A percentile compares a stretch with the other conserved stretches of the same genome.
phyloP scores from a whole-genome alignment of 441 rosid genomes.

The Francoa sonchifolia region DNA sequence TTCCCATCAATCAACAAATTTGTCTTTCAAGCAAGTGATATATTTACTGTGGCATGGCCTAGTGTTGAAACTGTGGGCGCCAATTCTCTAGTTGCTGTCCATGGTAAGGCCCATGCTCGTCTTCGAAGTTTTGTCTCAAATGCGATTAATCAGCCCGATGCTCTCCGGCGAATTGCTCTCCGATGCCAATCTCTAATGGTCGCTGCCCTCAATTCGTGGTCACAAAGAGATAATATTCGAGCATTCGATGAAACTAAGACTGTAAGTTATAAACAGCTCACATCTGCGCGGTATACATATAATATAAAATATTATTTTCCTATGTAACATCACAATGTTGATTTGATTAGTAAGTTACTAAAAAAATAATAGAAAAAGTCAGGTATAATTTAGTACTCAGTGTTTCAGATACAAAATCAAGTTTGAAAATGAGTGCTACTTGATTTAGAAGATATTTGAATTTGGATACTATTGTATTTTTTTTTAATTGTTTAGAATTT shows the following conservation, averaged over 20 bases:
- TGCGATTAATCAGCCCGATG: constrained; percentile 21
- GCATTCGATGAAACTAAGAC: constrained; percentile 15
- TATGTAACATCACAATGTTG: neutral
- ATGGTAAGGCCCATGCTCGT: constrained; percentile 23
- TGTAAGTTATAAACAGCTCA: neutral
- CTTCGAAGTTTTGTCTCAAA: constrained; percentile 16
- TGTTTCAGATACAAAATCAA: no score
- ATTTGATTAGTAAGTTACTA: neutral
- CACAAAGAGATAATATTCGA: constrained; percentile 15
- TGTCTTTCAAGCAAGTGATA: constrained; percentile 4
- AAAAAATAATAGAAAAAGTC: no score
- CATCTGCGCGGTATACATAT: neutral
- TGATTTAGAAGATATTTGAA: no score
- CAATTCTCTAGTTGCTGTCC: constrained; percentile 11
- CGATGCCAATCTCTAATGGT: constrained; percentile 19
- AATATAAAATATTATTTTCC: no score
- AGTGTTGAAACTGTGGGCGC: constrained; percentile 14
- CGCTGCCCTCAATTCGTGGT: constrained; percentile 25
- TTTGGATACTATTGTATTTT: no score
- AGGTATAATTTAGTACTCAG: no score
- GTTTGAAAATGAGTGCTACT: no score
- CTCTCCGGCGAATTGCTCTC: constrained; percentile 21
- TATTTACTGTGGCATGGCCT: constrained; percentile 20
- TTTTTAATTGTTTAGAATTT: no score
- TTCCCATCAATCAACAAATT: constrained; percentile 17